Base-by-base conservation (phyloP, 179 eudicot genomes). In the Beta lomatogona region DNA sequence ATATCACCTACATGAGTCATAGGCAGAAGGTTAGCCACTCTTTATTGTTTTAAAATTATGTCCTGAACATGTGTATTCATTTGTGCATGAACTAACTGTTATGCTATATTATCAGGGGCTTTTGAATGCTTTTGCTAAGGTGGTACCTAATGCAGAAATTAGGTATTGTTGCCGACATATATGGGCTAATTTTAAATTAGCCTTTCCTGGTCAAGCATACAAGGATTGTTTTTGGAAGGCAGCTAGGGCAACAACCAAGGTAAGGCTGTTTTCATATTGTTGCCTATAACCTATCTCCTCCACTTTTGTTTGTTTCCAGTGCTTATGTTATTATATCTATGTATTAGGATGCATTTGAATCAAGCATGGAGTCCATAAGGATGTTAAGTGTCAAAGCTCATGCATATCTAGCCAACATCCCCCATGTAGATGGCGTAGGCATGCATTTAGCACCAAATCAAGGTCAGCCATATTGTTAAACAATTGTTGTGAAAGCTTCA, bases 171-270 rank as follows among this genome's bases (percentile, higher is more conserved):
- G 15, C 5, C 21, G 41, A 5, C 60, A 73, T 25, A 48, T 73
- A 4, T 73, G 60, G 76, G n/a, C 76, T 10, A 73, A 73, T 52
- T 73, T 73, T 4, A n/a, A 73, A 11, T 50, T 4, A 73, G 11
- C 4, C 18, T 53, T 73, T 14, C 76, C 15, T 6, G 61, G 18
- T 21, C 44, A 18, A n/a, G 25, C 57, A 54, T 54, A 54, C 57
- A 54, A 15, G 3, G 57, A 54, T 12, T 54, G 16, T 8, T 54
- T 54, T 54, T 54, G 1, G 57, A 25, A 25, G 28, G 28, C 28
- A 25, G 1, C 28, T 25, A 25, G 28, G 28, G 28, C 28, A 25
- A 25, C 11, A 54, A 54, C 14, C 57, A 53, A 10, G 9, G 55
- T 53, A 9, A 14, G 55, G 9, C 7, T 10, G 1, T 14, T 9